phyloP scores from a whole-genome alignment of 169 alveolate species.

The Plasmodium gaboni region DNA sequence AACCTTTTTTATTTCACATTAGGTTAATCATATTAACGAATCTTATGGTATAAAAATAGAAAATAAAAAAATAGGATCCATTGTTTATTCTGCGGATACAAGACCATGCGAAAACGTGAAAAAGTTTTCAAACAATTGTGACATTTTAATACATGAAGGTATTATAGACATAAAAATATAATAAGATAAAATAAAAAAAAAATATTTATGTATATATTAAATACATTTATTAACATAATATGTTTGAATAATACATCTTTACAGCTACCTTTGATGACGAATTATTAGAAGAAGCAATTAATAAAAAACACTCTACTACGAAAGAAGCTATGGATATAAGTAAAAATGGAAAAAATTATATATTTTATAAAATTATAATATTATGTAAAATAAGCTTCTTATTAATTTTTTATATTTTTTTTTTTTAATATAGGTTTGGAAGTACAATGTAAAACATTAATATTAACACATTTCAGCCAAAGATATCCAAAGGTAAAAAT shows the following conservation, averaged over 20 bases:
- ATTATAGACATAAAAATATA: constrained; percentile 7
- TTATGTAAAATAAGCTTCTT: background rate
- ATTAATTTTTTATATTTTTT: too few species aligned
- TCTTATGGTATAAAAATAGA: constrained; percentile 80
- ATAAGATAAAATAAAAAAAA: constrained; percentile 5
- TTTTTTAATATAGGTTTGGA: constrained; percentile 29
- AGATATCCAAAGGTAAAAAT: constrained; percentile 88
- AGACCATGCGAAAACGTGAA: constrained; percentile 90
- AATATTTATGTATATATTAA: background rate
- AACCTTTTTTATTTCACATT: background rate
- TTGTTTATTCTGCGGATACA: constrained; percentile 94
- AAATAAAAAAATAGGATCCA: constrained; percentile 76
- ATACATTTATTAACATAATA: too few species aligned
- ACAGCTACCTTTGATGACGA: constrained; percentile 90
- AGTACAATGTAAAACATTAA: constrained; percentile 80
- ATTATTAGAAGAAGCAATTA: constrained; percentile 85
- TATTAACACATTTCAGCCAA: constrained; percentile 94
- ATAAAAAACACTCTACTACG: constrained; percentile 82
- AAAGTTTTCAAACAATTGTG: constrained; percentile 86
- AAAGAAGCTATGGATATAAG: constrained; percentile 87
- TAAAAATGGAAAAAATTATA: constrained; percentile 11
- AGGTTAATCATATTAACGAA: constrained; percentile 88
- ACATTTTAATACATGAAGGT: constrained; percentile 93
- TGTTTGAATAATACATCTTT: background rate
- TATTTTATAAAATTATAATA: background rate